Base-by-base conservation (phyloP, 2,329 filamentous ascomycete species). In the Ophiostoma novo-ulmi region DNA sequence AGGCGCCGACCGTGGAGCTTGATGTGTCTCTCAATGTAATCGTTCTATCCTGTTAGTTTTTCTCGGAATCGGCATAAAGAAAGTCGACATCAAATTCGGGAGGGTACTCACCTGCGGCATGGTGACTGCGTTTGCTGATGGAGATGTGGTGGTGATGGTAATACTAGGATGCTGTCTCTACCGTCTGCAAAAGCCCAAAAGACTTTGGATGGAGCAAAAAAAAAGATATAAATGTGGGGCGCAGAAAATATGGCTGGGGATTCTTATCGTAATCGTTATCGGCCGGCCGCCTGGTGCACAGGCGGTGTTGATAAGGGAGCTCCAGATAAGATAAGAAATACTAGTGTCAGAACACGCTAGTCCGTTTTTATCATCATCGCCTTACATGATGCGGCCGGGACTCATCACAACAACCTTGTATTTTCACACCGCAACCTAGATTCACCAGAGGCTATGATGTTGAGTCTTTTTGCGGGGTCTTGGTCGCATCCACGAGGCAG, bases 21-120 rank as follows among this genome's bases (percentile, higher is more conserved):
- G 76, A 86, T 84, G 84, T 88, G 93, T 81, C 91, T 86, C 81
- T 95, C 92, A 82, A 91, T 91, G 79, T 91, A 91, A 82, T 91
- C 91, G 81, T 93, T 93, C 84, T 94, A 90, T 2, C 11, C 11
- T 41, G 63, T 65, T 41, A 39, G 63, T 39, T 35, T 35, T 26
- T 14, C 4, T 63, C 26, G n/a, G 35, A 35, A 17, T 64, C 8
- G 20, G 13, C 26, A 20, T 3, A 10, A 17, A 0, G 8, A 10
- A 65, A 11, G 13, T 41, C 20, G 64, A 22, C 14, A 11, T 22
- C n/a, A 13, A 4, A n/a, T 10, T 26, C 8, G n/a, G n/a, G 22
- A 26, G 8, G 52, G 35, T 35, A 65, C 65, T 44, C 22, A 67
- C 65, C 65, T 67, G 66, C 66, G 66, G 66, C 66, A 68, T 68